Evolutionary conservation across 2,329 filamentous ascomycete species (phyloP).

Genomic region (Claviceps sorghi): DNA sequence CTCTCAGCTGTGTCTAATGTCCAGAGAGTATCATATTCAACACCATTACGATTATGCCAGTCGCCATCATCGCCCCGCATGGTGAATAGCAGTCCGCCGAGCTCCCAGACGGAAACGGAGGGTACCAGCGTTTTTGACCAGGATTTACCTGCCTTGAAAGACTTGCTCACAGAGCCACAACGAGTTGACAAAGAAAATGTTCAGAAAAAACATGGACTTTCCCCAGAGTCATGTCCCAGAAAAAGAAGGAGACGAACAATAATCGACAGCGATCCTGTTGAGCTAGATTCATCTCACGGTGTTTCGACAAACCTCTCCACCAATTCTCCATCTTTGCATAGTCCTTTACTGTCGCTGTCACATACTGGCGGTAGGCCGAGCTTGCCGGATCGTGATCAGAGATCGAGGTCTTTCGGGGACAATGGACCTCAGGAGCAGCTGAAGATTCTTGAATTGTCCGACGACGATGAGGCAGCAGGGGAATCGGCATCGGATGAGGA

Average conservation of each 20-base stretch:
- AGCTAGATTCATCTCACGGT: constrained; percentile 4
- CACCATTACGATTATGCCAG: constrained; percentile 15
- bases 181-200: constrained; percentile 6
- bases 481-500: background rate
- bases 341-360: background rate
- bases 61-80: constrained; percentile 13
- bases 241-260: constrained; percentile 18
- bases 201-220: constrained; percentile 12
- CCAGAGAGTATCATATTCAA: constrained; percentile 15
- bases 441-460: background rate
- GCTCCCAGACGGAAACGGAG: constrained; percentile 22
- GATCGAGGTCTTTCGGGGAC: background rate
- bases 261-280: constrained; percentile 18
- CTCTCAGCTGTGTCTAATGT: constrained; percentile 9
- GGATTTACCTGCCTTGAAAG: constrained; percentile 23
- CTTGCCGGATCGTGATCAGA: background rate
- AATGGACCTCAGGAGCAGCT: background rate
- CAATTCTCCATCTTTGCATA: background rate
- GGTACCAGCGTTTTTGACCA: constrained; percentile 22
- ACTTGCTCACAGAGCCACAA: constrained; percentile 15
- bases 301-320: background rate
- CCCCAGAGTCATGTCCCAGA: constrained; percentile 14
- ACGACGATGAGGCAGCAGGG: background rate
- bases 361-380: background rate
- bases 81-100: constrained; percentile 20